Evolutionary conservation across 2,329 filamentous ascomycete species (phyloP).

Genomic region (Exophiala sideris): DNA sequence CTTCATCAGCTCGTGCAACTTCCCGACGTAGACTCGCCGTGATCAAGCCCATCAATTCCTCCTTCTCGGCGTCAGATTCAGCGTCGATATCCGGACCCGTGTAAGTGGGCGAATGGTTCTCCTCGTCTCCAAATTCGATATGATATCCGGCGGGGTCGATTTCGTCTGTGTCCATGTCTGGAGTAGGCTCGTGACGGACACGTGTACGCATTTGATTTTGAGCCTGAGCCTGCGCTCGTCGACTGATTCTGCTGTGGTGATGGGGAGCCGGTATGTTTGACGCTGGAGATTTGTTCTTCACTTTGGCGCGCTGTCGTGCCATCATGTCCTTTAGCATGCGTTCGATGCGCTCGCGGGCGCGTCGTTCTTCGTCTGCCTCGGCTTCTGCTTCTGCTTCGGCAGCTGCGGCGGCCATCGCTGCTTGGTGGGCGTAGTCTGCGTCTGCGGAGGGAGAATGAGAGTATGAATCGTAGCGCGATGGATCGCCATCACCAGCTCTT

Average conservation of each 20-base stretch:
- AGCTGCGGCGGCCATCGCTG: conserved; percentile 30
- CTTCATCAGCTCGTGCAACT: conserved; percentile 70
- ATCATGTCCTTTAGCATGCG: conserved; percentile 24
- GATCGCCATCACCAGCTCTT: conserved; percentile 40
- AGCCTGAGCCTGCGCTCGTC: background rate
- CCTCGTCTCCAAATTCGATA: conserved; percentile 54
- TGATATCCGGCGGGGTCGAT: conserved; percentile 54
- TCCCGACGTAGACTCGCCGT: conserved; percentile 68
- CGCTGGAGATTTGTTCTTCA: conserved; percentile 8
- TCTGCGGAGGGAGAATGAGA: conserved; percentile 2
- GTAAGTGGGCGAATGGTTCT: conserved; percentile 5
- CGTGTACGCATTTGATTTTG: too few relatives aligned
- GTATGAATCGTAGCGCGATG: conserved; percentile 6
- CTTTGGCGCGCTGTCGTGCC: conserved; percentile 21
- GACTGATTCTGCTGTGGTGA: background rate
- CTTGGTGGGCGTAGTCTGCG: conserved; percentile 20
- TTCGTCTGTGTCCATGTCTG: background rate
- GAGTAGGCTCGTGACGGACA: background rate
- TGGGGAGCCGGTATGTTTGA: background rate
- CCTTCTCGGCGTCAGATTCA: conserved; percentile 27
- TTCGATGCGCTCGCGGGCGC: conserved; percentile 25
- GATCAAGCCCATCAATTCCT: conserved; percentile 68
- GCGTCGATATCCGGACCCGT: conserved; percentile 15
- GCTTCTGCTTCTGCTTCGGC: conserved; percentile 21
- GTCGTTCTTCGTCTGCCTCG: conserved; percentile 15